Conservation (phyloP, 1,139 yeast species). For the Geotrichum europaeum region DNA sequence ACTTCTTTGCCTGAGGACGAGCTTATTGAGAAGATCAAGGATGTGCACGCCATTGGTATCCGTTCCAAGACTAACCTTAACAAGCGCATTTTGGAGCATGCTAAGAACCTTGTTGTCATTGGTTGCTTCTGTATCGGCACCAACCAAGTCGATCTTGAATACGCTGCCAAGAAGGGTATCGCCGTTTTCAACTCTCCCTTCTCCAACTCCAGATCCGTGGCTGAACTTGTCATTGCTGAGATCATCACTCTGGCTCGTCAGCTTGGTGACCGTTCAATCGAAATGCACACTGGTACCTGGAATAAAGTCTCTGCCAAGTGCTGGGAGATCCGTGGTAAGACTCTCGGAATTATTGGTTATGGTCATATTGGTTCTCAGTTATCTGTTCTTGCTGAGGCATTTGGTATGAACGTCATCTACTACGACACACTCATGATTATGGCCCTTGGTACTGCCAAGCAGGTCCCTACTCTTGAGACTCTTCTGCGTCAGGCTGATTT, state of each 20-base stretch:
- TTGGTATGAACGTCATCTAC: constrained; percentile 96
- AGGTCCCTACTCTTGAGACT: constrained; percentile 79
- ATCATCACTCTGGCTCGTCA: constrained; percentile 92
- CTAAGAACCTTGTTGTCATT: constrained; percentile 80
- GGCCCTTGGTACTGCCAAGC: constrained; percentile 96
- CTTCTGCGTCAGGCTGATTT: constrained; percentile 78
- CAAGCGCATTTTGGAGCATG: constrained; percentile 69
- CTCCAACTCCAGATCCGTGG: constrained; percentile 97
- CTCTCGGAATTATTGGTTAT: constrained; percentile 93
- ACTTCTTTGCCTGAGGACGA: constrained; percentile 88
- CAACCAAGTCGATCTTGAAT: constrained; percentile 90
- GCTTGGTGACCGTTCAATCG: constrained; percentile 93
- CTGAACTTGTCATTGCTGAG: constrained; percentile 95
- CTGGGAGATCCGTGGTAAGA: constrained; percentile 99
- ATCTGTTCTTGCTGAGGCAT: constrained; percentile 92
- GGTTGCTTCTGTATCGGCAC: constrained; percentile 99
- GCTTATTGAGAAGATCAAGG: constrained; percentile 85
- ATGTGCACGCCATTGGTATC: constrained; percentile 95
- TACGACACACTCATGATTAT: constrained; percentile 89
- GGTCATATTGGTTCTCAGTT: constrained; percentile 98
- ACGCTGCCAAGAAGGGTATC: constrained; percentile 87
- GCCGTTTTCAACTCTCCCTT: constrained; percentile 98
- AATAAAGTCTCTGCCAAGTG: constrained; percentile 91
- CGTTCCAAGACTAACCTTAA: constrained; percentile 93
- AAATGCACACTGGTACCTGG: constrained; percentile 96